A percentile compares a stretch with the other conserved stretches of the same genome.
Conservation (phyloP, 2,329 filamentous ascomycete species). For the Ilyonectria sp. region DNA sequence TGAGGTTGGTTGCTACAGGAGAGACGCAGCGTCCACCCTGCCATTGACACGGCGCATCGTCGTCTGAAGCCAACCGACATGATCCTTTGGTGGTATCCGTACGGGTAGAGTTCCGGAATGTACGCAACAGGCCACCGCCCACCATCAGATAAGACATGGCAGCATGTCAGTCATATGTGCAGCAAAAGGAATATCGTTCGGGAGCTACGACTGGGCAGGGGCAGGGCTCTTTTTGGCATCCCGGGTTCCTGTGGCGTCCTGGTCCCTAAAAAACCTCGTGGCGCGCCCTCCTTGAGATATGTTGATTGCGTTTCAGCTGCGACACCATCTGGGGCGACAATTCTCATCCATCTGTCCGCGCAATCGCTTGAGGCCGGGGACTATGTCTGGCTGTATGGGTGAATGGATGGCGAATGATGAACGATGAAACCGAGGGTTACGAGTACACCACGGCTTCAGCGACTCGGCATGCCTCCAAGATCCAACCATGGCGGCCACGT, state of each 20-base stretch:
- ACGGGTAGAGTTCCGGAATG: not conserved
- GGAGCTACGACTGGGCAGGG: slow-evolving; percentile 11
- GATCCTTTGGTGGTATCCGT: not conserved
- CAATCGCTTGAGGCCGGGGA: slow-evolving; percentile 5
- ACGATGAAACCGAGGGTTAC: not conserved
- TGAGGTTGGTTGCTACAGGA: slow-evolving; percentile 9
- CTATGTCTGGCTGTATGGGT: not conserved
- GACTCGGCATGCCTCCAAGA: not conserved
- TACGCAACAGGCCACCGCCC: not conserved
- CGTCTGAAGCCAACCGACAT: slow-evolving; percentile 13
- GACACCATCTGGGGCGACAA: not conserved
- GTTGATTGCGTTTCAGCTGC: slow-evolving; percentile 26
- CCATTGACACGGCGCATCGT: slow-evolving; percentile 11
- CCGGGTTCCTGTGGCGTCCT: slow-evolving; percentile 17
- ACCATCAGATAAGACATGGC: slow-evolving; percentile 7
- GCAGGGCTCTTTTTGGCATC: slow-evolving; percentile 8
- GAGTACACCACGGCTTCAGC: not conserved
- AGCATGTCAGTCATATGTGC: slow-evolving; percentile 12
- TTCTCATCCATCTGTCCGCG: slow-evolving; percentile 8
- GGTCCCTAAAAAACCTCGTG: slow-evolving; percentile 33
- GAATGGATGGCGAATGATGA: not conserved
- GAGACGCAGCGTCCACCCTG: not conserved
- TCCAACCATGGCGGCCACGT: slow-evolving; percentile 7
- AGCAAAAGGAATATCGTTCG: slow-evolving; percentile 18
- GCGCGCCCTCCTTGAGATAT: slow-evolving; percentile 27